Base-by-base conservation (phyloP, 768 basidiomycete species). In the Mycena haematopus region DNA sequence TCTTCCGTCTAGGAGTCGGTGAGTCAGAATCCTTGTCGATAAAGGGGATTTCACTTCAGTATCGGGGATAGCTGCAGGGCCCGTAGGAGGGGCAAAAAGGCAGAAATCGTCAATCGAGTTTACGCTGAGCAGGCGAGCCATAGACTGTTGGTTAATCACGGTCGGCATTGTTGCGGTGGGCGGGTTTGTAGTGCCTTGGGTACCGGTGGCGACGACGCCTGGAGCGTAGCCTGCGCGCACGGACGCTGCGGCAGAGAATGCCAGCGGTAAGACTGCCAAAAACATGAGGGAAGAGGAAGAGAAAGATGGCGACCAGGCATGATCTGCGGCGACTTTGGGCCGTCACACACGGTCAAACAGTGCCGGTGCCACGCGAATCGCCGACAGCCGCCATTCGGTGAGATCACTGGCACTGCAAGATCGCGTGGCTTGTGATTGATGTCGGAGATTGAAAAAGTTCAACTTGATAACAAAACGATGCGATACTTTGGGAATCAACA, bases 101-200 rank as follows among this genome's bases (percentile, higher is more conserved):
- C 80, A 80, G 65, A 77, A 82, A 60, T 82, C 79, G 63, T 82
- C 79, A 42, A 82, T 67, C 13, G 78, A 76, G 66, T 81, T 80
- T 17, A 77, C 62, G 38, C 74, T 75, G 13, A 82, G 60, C 17
- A 82, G 70, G 13, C 80, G 73, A 1, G 79, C 72, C 65, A 73
- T 70, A 24, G 79, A 80, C 0, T 69, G 77, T 65, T 82, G 80
- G 73, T 82, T 79, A 38, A 82, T 76, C 0, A 71, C 22, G 14
- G 79, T 80, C 7, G 75, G 76, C 53, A 76, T 63, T 0, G 79
- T 81, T 2, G 80, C 71, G 50, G 70, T 58, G 13, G 79, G 79
- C 3, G 79, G 79, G 63, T 80, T 80, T 6, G 78, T 80, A 0
- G 68, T 53, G 25, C 79, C 79, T 69, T 74, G 73, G 0, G 79